phyloP scores from a whole-genome alignment of 371 early-diverging fungal species.

The Fennellomyces sp. region DNA sequence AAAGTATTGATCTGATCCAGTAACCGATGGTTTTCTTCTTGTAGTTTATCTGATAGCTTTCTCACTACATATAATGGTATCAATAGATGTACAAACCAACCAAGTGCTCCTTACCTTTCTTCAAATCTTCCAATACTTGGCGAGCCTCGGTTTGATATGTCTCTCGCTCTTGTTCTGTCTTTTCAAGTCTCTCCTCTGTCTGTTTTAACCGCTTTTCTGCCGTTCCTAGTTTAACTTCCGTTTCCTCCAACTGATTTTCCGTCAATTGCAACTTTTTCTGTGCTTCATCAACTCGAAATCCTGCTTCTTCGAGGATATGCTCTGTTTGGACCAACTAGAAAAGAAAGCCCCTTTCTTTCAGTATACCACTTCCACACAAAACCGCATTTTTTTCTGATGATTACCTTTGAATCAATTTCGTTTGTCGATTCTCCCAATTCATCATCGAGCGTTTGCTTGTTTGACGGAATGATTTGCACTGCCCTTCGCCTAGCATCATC shows the following conservation, averaged over 20 bases:
- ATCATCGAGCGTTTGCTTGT: conserved; percentile 1
- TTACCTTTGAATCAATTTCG: no score
- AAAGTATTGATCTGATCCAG: background rate
- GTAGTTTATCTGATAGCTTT: background rate
- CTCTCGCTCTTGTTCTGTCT: background rate
- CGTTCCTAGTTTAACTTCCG: background rate
- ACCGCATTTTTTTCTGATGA: no score
- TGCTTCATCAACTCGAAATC: background rate
- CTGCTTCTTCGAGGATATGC: no score
- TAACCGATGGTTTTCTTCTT: background rate
- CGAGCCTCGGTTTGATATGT: background rate
- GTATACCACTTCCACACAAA: no score
- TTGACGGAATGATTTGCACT: background rate
- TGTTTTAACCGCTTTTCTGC: background rate
- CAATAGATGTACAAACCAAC: background rate
- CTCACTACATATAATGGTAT: background rate
- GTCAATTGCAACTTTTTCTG: background rate
- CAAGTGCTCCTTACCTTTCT: background rate
- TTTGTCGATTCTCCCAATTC: conserved; percentile 6
- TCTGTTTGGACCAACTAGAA: background rate
- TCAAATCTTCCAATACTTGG: background rate
- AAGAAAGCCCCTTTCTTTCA: background rate
- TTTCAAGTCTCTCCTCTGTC: background rate
- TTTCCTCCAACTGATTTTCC: background rate
- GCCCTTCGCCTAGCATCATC: conserved; percentile 25